A percentile compares a stretch with the other conserved stretches of the same genome.
Evolutionary conservation across 257 asterid genomes (phyloP).

Genomic region (Capsicum chinense): DNA sequence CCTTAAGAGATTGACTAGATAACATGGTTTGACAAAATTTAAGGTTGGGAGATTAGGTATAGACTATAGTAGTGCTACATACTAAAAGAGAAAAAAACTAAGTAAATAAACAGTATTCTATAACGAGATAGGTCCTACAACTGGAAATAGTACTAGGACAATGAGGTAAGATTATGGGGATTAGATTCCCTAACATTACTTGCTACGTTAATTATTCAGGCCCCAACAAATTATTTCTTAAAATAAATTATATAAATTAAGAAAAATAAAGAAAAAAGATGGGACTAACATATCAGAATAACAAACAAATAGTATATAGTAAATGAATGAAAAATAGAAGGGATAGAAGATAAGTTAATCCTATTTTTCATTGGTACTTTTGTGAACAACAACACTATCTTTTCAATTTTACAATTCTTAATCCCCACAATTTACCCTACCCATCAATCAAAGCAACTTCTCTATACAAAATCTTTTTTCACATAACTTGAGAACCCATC

Average conservation of each 20-base stretch:
- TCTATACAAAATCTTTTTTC: conserved; percentile 30
- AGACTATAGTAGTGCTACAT: neutral
- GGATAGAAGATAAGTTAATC: neutral
- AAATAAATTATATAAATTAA: neutral
- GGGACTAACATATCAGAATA: conserved; percentile 55
- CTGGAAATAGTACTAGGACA: conserved; percentile 70
- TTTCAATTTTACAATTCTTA: conserved; percentile 33
- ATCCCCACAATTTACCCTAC: conserved; percentile 33
- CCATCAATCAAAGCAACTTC: conserved; percentile 33
- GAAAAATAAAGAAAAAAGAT: conserved; percentile 50
- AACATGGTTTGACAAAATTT: conserved; percentile 9
- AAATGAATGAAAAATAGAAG: conserved; percentile 23
- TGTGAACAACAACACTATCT: conserved; percentile 17
- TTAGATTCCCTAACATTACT: conserved; percentile 70
- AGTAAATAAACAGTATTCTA: neutral
- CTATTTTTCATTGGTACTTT: conserved; percentile 33
- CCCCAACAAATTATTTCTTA: conserved; percentile 31
- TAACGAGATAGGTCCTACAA: conserved; percentile 42
- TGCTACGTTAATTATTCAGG: conserved; percentile 37
- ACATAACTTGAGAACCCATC: neutral
- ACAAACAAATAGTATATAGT: conserved; percentile 27
- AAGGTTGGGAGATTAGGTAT: neutral
- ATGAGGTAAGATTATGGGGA: conserved; percentile 52
- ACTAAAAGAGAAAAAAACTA: neutral
- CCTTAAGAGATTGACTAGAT: conserved; percentile 37